Evolutionary conservation across 1,284 basidiomycete genomes (phyloP), one percentile per base, ranked within the genome.

Genomic region (Heliocybe sulcata): DNA sequence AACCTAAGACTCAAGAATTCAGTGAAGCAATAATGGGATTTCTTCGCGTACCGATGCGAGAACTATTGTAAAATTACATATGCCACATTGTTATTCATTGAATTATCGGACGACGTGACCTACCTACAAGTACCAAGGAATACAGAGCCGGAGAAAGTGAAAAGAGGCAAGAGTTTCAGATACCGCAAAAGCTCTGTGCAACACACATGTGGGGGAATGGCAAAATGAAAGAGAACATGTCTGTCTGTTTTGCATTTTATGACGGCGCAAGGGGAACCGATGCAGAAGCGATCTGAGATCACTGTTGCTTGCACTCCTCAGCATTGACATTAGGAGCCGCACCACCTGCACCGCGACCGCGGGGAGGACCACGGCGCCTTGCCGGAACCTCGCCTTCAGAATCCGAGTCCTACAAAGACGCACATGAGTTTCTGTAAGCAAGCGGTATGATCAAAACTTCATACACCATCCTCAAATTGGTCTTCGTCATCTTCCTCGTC

Each of bases 221-320:
- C 4, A 42, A n/a, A 16, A 42, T 42, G n/a, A 20, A 42, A 42
- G 19, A 42, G n/a, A 42, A 20, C 19, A 42, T 42, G 38, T n/a
- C 38, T 42, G 38, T 42, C 38, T 42, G 38, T 42, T 42, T 42
- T 42, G 38, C 19, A 6, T 42, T 42, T 42, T 20, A 42, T 42
- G 16, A 20, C 16, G 38, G 4, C 12, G 38, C 38, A 42, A n/a
- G 38, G 8, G 8, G 6, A 8, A 6, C 3, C 6, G 38, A n/a
- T 42, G 38, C 8, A 16, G 16, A 42, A 6, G 38, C 29, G 29
- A 31, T 42, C 19, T n/a, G 12, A 4, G 19, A 42, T 72, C 73
- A 92, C 83, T 92, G 90, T 67, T 91, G 85, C 76, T 91, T 91
- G 80, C 90, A 92, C 67, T 92, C 90, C 64, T 90, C 84, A 1